Evolutionary conservation across 1,284 basidiomycete genomes (phyloP).

Genomic region (Xerocomus alliaceus): DNA sequence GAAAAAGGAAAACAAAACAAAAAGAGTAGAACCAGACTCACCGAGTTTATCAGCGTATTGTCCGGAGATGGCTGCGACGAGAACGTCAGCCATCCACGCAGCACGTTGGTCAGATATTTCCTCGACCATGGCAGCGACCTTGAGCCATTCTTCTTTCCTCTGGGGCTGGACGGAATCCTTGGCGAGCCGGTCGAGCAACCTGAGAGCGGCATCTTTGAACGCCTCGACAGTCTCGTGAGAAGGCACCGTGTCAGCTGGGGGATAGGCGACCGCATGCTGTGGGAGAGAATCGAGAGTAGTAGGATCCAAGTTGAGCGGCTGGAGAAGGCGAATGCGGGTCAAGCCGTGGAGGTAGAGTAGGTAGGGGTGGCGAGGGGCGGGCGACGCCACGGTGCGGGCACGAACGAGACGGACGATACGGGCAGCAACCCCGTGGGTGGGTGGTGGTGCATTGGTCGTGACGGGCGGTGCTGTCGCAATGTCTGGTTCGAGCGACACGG

Average conservation of each 20-base stretch:
- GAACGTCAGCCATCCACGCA: conserved; percentile 76
- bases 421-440: conserved; percentile 54
- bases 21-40: conserved; percentile 42
- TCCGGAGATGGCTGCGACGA: conserved; percentile 66
- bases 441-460: conserved; percentile 8
- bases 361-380: conserved; percentile 56
- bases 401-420: conserved; percentile 68
- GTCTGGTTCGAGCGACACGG: conserved; percentile 30
- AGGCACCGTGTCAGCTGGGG: conserved; percentile 51
- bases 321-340: conserved; percentile 56
- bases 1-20: neutral
- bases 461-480: neutral
- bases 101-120: conserved; percentile 66
- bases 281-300: conserved; percentile 40
- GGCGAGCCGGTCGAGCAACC: conserved; percentile 69
- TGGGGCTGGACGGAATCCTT: conserved; percentile 62
- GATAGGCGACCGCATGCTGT: conserved; percentile 58
- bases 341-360: conserved; percentile 72
- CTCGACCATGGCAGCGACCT: conserved; percentile 68
- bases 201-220: conserved; percentile 70
- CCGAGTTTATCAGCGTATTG: conserved; percentile 76
- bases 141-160: conserved; percentile 66
- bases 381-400: conserved; percentile 44
- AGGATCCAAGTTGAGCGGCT: conserved; percentile 42
- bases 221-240: conserved; percentile 60